These are phyloP conservation scores for Metroxylon sagu DNA, from an alignment of 176 grass and related monocot species.

Conservation along the genomic window DNA sequence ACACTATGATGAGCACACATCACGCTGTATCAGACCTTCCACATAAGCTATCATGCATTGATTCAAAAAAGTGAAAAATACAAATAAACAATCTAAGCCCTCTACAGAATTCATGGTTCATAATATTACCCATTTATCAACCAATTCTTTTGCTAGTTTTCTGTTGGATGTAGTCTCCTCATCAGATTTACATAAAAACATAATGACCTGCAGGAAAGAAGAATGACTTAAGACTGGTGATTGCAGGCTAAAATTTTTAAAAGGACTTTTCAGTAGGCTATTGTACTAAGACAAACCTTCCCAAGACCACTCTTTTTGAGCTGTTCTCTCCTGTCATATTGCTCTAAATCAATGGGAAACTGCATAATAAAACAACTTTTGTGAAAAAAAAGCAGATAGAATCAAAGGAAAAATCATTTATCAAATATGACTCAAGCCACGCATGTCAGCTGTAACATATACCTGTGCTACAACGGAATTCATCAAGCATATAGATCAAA, in stretches of 20 bases:
- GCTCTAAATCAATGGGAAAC: conserved; percentile 95
- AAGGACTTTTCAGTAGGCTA: no score
- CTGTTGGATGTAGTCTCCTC: conserved; percentile 93
- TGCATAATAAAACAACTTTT: conserved; percentile 30
- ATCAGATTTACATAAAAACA: conserved; percentile 97
- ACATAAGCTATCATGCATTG: background rate
- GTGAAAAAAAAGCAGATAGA: conserved; percentile 8
- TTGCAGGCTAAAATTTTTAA: no score
- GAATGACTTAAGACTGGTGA: no score
- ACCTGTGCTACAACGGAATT: no score
- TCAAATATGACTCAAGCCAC: no score
- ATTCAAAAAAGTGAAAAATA: background rate
- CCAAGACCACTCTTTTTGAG: conserved; percentile 96
- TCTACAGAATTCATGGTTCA: no score
- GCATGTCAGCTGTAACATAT: no score
- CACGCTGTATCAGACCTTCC: no score
- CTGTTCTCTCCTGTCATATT: conserved; percentile 80
- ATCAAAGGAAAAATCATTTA: no score
- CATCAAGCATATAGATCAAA: background rate
- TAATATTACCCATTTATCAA: conserved; percentile 91
- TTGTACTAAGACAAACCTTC: conserved; percentile 34
- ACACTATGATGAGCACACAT: no score
- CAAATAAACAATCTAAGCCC: conserved; percentile 6
- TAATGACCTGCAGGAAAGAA: conserved; percentile 62
- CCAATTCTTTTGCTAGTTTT: conserved; percentile 90